Percentiles rank a stretch among this genome's conserved stretches.
Evolutionary conservation across 2,329 filamentous ascomycete genomes (phyloP).

Genomic region (Cordyceps pruinosa): DNA sequence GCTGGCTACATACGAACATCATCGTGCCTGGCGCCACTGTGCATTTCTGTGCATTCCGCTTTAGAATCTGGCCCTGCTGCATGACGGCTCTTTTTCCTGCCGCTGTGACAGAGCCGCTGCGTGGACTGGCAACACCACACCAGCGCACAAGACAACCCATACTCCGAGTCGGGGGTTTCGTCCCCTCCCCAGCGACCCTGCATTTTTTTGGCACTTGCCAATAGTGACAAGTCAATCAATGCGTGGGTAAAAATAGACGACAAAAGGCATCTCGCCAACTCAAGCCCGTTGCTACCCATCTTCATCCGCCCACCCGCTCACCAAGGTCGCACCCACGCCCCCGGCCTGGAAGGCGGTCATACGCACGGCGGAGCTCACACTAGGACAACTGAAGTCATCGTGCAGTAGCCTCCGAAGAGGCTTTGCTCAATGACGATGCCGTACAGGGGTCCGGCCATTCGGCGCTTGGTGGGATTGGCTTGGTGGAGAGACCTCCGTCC

Average conservation of each 20-base stretch:
- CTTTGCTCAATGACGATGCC: not conserved
- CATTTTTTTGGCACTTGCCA: not conserved
- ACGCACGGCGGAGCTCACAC: not conserved
- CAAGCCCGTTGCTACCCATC: not conserved
- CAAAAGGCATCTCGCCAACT: not conserved
- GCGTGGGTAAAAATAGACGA: not conserved
- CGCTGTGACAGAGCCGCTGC: not conserved
- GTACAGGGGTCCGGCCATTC: not conserved
- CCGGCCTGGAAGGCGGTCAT: not conserved
- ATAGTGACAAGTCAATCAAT: not conserved
- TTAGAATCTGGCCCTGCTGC: too few relatives aligned
- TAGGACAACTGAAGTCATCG: not conserved
- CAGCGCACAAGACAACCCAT: not conserved
- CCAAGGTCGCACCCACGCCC: not conserved
- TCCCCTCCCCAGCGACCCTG: not conserved
- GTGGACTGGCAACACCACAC: not conserved
- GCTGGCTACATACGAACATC: too few relatives aligned
- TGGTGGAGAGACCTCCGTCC: not conserved
- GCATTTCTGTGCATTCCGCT: too few relatives aligned
- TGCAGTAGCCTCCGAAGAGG: not conserved
- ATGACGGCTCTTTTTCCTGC: not conserved
- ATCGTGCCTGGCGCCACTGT: too few relatives aligned
- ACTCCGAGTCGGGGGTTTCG: not conserved
- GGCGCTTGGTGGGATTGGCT: not conserved
- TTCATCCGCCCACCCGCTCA: not conserved